Evolutionary conservation across 106 monocot genomes (phyloP), one percentile per base, ranked within the genome.

Genomic region (Phalaenopsis equestris): DNA sequence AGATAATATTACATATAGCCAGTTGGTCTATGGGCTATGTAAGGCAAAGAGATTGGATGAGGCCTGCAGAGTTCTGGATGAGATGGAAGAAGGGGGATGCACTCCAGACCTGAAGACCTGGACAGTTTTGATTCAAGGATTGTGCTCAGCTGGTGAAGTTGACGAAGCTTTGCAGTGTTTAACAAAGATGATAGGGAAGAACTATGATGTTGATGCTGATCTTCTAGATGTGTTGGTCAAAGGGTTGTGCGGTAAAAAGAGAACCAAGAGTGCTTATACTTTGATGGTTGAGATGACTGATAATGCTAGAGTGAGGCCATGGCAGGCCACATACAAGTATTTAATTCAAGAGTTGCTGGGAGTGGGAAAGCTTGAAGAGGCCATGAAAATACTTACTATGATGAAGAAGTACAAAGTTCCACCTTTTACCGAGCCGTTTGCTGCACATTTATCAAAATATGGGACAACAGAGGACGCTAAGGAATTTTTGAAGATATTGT

Each of bases 1-100:
- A 1, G 94, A 94, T 84, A 98, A 94, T 80, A 92, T 94, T 58
- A 94, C 98, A 7, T 94, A 92, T 72, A 98, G 98, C 75, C 98
- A 94, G 79, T 58, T 98, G 81, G 90, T 98, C 11, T 92, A 85
- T 83, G 98, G 98, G 5, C 81, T 98, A 12, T 98, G 98, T 73
- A 94, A 92, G 76, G 85, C 88, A 6, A 87, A 87, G 78, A 85
- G 84, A 45, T 82, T 98, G 21, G 90, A 98, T 10, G 98, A 98
- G 18, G 92, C 98, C 79, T 75, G 89, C 48, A 85, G 82, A 67
- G 81, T 94, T 41, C 82, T 98, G 65, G 94, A 92, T 70, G 85
- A 88, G 72, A 92, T 98, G 92, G 88, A 89, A 65, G 75, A 76
- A 0, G 67, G 8, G 2, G 98, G 83, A 37, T 92, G 94, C 57